Conservation (phyloP, 768 basidiomycete genomes). For the Postia placenta region DNA sequence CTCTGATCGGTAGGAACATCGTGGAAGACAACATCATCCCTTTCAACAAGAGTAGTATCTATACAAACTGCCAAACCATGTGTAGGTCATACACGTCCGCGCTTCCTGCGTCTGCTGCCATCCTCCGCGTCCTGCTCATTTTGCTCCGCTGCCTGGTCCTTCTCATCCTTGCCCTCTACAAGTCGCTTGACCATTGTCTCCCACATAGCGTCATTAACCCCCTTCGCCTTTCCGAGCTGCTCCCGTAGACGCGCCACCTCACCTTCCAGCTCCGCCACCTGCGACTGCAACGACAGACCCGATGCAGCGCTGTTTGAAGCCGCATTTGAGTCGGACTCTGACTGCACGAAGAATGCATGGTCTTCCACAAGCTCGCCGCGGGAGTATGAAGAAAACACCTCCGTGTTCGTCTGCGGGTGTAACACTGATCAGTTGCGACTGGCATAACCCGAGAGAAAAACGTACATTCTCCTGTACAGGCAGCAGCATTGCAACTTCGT, state of each 20-base stretch:
- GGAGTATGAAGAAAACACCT: slow-evolving; percentile 33
- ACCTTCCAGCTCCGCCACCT: slow-evolving; percentile 61
- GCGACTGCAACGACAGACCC: slow-evolving; percentile 40
- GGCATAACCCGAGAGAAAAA: no score
- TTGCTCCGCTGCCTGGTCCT: slow-evolving; percentile 7
- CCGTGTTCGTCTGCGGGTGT: slow-evolving; percentile 13
- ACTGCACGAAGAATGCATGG: slow-evolving; percentile 58
- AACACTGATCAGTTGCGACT: no score
- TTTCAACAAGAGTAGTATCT: no score
- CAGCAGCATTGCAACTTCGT: slow-evolving; percentile 64
- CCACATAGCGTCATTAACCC: slow-evolving; percentile 95
- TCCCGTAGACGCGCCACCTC: slow-evolving; percentile 63
- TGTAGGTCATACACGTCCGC: slow-evolving; percentile 13
- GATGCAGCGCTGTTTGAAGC: slow-evolving; percentile 26
- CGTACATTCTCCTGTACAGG: slow-evolving; percentile 41
- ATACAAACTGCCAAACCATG: no score
- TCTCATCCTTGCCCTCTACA: slow-evolving; percentile 33
- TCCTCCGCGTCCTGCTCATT: slow-evolving; percentile 3
- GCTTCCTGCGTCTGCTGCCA: slow-evolving; percentile 8
- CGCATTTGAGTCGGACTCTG: slow-evolving; percentile 27
- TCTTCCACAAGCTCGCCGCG: slow-evolving; percentile 56
- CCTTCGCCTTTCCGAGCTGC: slow-evolving; percentile 78
- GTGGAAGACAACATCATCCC: no score
- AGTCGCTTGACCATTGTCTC: slow-evolving; percentile 69
- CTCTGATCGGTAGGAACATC: no score